Conservation (phyloP, 768 basidiomycete species). For the Mycena amicta region DNA sequence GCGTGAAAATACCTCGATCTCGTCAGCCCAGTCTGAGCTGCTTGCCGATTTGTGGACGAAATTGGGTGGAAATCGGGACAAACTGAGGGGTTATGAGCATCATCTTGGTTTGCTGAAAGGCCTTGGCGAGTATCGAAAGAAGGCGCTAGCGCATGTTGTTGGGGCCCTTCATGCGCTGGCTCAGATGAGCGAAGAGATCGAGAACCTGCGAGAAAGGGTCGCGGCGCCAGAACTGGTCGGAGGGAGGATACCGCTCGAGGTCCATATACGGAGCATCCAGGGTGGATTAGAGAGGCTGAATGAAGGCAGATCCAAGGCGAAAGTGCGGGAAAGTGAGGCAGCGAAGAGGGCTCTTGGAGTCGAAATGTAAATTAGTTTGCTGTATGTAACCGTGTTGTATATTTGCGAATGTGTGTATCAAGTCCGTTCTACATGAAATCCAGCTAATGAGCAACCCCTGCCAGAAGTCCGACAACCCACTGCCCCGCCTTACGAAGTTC, state of each 20-base stretch:
- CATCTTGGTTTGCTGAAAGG: conserved; percentile 58
- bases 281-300: conserved; percentile 63
- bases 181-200: conserved; percentile 72
- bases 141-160: conserved; percentile 67
- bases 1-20: conserved; percentile 56
- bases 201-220: conserved; percentile 73
- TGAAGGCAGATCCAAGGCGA: conserved; percentile 57
- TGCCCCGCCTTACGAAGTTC: conserved; percentile 31
- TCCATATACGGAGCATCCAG: conserved; percentile 75
- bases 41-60: conserved; percentile 71
- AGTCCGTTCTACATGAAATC: too few species aligned
- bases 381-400: neutral
- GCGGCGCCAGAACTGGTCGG: conserved; percentile 66
- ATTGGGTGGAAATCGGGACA: conserved; percentile 61
- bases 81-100: conserved; percentile 50
- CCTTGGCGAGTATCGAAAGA: conserved; percentile 58
- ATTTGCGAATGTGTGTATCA: too few species aligned
- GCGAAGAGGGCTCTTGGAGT: conserved; percentile 11
- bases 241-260: conserved; percentile 64
- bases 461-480: conserved; percentile 33
- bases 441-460: conserved; percentile 28
- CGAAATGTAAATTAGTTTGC: conserved; percentile 3
- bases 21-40: conserved; percentile 50
- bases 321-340: conserved; percentile 39
- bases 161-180: conserved; percentile 63